Conservation (phyloP, 495 filamentous ascomycete genomes). For the Neurospora terricola region DNA sequence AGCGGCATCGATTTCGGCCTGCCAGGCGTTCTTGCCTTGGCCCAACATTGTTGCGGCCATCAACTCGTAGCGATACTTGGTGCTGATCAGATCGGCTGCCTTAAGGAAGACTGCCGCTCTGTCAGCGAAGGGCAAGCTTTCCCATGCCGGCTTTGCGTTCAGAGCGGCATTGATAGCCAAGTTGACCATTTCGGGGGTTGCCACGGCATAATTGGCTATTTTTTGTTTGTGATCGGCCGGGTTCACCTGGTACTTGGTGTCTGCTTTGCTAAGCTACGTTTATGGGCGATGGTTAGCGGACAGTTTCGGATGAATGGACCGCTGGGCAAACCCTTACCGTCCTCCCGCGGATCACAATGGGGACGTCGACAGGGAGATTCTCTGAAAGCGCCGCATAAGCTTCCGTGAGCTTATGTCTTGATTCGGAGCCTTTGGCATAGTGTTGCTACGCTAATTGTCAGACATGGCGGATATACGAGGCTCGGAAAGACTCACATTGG, state of each 20-base stretch:
- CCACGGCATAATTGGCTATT: slow-evolving; percentile 71
- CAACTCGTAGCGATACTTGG: slow-evolving; percentile 85
- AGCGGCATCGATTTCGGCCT: slow-evolving; percentile 91
- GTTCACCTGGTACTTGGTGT: slow-evolving; percentile 53
- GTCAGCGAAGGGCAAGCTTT: slow-evolving; percentile 71
- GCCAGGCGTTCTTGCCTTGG: slow-evolving; percentile 94
- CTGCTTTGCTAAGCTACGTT: background rate
- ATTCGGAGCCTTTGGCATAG: slow-evolving; percentile 70
- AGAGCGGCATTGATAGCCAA: slow-evolving; percentile 73
- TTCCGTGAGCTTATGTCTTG: slow-evolving; percentile 61
- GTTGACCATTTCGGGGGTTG: slow-evolving; percentile 59
- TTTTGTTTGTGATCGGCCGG: slow-evolving; percentile 62
- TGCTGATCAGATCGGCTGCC: slow-evolving; percentile 77
- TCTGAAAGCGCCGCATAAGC: slow-evolving; percentile 54
- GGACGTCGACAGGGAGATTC: slow-evolving; percentile 56
- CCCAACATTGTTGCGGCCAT: slow-evolving; percentile 91
- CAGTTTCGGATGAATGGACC: background rate
- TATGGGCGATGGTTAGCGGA: background rate
- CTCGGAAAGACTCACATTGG: slow-evolving; percentile 57
- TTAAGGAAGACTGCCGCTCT: slow-evolving; percentile 91
- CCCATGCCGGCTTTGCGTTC: slow-evolving; percentile 72
- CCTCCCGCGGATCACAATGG: slow-evolving; percentile 69
- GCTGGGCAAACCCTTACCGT: slow-evolving; percentile 40
- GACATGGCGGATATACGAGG: background rate
- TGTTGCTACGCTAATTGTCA: slow-evolving; percentile 53